Evolutionary conservation across 345 rosid species (phyloP), one percentile per base, ranked within the genome.

Genomic region (Xanthoceras sorbifolium): DNA sequence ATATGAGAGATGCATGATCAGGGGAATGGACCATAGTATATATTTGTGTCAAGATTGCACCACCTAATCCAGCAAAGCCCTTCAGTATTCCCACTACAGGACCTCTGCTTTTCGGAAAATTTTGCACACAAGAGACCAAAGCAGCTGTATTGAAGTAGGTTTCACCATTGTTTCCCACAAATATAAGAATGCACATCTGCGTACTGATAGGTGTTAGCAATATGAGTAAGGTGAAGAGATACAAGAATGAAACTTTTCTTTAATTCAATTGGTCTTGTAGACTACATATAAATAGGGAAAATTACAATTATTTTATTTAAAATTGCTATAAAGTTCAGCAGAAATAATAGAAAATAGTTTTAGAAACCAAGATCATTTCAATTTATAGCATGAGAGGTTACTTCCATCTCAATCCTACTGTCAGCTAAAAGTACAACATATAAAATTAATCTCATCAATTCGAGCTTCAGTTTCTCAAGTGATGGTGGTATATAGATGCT

Each of bases 1-100:
- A 88, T 73, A 97, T 89, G 69, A 97, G 97, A 71, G 90, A 87
- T 14, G 97, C 97, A 0, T 87, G 93, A 69, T 94, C 88, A 8
- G 98, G 90, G 44, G 93, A 86, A 81, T 94, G 86, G 75, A 92
- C 79, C 93, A 83, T 66, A 0, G 97, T 84, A 69, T 91, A 97
- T 81, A 94, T 85, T 82, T 92, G 99, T 48, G 97, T 89, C 87
- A 94, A 84, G 69, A 94, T 92, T 22, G 99, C 98, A 15, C 99
- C 99, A n/a, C 97, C 88, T 71, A 94, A 84, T 20, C 99, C 99
- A 32, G 98, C 97, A 85, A 94, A 94, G 23, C 98, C 99, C 80
- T 97, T 97, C 84, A 94, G 90, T 73, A 97, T 91, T 77, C 98
- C 98, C 28, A 97, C 99, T 78, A 97, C 93, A 10, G 98, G 99